These are phyloP conservation scores for Claviceps spartinae DNA, from an alignment of 2,329 filamentous ascomycete genomes.

Conservation along the genomic window DNA sequence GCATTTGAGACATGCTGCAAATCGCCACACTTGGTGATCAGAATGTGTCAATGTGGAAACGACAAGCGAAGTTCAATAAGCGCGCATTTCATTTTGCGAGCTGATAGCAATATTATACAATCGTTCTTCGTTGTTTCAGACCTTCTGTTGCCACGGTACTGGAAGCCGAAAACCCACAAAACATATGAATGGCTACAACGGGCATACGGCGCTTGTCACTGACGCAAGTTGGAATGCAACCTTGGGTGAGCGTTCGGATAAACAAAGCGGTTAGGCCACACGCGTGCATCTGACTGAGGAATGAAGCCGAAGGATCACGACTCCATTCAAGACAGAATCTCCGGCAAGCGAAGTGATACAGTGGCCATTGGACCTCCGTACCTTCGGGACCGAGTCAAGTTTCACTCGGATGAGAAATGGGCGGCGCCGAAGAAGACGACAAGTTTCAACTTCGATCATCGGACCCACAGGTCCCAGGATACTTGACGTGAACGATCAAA, in stretches of 20 bases:
- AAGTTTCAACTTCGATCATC: neutral
- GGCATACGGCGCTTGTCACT: neutral
- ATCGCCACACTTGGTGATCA: neutral
- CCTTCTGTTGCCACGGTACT: neutral
- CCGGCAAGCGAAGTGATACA: neutral
- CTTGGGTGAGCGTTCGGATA: neutral
- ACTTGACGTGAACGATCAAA: neutral
- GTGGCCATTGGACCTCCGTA: neutral
- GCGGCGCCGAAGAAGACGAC: neutral
- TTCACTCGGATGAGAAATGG: slow-evolving; percentile 2
- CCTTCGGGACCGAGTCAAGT: slow-evolving; percentile 5
- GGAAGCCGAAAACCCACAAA: neutral
- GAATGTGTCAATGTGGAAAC: neutral
- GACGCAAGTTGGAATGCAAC: neutral
- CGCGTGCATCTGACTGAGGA: neutral
- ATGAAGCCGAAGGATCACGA: neutral
- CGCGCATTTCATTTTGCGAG: neutral
- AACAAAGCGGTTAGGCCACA: neutral
- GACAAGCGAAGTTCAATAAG: neutral
- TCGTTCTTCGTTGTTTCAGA: neutral
- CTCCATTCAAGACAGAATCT: neutral
- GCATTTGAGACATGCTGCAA: neutral
- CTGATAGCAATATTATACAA: neutral
- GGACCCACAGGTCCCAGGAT: neutral
- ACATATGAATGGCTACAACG: neutral